These are phyloP conservation scores for Aurifilum marmelostoma DNA, from an alignment of 2,329 filamentous ascomycete species.

Conservation along the genomic window DNA sequence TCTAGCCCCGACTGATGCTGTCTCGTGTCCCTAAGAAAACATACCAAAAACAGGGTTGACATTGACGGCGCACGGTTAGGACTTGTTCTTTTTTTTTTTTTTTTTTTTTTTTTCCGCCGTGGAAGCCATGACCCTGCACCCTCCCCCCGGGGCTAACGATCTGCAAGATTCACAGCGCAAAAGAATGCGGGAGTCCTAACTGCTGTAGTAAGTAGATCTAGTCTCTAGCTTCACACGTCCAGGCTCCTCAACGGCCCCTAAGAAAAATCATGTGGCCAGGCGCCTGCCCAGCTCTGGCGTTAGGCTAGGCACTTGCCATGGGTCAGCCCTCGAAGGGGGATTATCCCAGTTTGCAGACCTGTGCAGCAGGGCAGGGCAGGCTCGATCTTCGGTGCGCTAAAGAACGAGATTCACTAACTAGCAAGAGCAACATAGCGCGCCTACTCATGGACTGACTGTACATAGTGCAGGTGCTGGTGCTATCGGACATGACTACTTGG, in stretches of 20 bases:
- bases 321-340: background rate
- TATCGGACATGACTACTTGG: background rate
- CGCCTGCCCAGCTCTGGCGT: background rate
- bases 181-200: background rate
- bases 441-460: background rate
- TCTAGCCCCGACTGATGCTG: background rate
- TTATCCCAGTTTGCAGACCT: background rate
- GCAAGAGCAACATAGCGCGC: slow-evolving; percentile 6
- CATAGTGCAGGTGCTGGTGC: background rate
- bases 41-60: background rate
- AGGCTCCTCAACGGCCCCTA: slow-evolving; percentile 19
- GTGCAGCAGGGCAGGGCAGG: background rate
- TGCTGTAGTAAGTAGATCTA: background rate
- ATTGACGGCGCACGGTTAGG: too few relatives aligned
- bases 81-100: too few relatives aligned
- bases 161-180: slow-evolving; percentile 13
- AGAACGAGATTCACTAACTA: slow-evolving; percentile 8
- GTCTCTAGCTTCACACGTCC: background rate
- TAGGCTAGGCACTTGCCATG: slow-evolving; percentile 9
- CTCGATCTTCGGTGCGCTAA: slow-evolving; percentile 13
- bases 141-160: background rate
- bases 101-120: too few relatives aligned
- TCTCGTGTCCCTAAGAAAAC: slow-evolving; percentile 3
- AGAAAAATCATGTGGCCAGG: slow-evolving; percentile 14
- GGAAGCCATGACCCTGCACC: background rate